Base-by-base conservation (phyloP, 768 basidiomycete species). In the Boletus subparvulus region DNA sequence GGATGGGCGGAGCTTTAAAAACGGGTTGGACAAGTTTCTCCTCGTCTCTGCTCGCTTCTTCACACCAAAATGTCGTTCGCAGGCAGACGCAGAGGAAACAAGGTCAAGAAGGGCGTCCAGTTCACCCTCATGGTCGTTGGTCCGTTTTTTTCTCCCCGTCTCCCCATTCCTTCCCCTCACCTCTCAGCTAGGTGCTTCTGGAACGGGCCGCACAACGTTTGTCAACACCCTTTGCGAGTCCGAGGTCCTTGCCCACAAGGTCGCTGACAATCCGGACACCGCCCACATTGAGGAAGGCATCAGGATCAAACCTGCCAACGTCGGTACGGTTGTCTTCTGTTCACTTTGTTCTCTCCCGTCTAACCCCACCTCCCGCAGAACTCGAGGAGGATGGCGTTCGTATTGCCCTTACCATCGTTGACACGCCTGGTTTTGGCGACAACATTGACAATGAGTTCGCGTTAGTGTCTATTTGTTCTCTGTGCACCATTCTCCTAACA, bases 211-310 rank as follows among this genome's bases (percentile, higher is more conserved):
- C 55, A 98, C 96, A 55, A 99, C 96, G 55, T 98, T 99, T 68
- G 94, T 99, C 72, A 99, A 99, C 81, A 99, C 97, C 48, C 91
- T 99, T 56, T 96, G 94, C 80, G 96, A 99, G 79, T 88, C 89
- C 36, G 91, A 94, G 65, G 93, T 98, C 21, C 79, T 98, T 49
- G 69, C 81, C 6, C 95, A 98, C 81, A 94, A 94, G 75, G 79
- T 91, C 48, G 85, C 83, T 57, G 90, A 92, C 69, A 82, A 82
- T 61, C 90, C 95, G 12, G 88, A 90, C 65, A 83, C 83, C n/a
- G 94, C 94, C 16, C 94, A 98, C 72, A 81, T 93, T 56, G 97
- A 98, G 72, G 88, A 93, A 69, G 90, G 91, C 55, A 94, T 98
- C 70, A 87, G 83, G 73, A 97, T 98, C 73, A 96, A 96, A 75